phyloP scores from a whole-genome alignment of 495 filamentous ascomycete species.

The Aspergillus affinis region DNA sequence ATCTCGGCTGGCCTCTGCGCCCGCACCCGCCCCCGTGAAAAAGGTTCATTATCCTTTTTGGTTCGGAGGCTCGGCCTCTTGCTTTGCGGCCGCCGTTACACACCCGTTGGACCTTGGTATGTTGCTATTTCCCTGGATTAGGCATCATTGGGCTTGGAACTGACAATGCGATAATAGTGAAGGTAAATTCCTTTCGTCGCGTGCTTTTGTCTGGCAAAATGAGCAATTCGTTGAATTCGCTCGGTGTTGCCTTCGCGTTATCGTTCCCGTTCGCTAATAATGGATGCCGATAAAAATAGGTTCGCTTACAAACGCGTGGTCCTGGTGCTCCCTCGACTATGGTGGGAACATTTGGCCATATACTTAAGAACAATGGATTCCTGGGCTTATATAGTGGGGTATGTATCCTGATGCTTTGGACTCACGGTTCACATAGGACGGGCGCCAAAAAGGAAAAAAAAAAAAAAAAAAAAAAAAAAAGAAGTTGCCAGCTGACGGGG shows the following conservation, averaged over 20 bases:
- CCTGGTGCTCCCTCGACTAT: slow-evolving; percentile 67
- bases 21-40: slow-evolving; percentile 31
- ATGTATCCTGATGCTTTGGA: slow-evolving; percentile 27
- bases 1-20: slow-evolving; percentile 23
- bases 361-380: slow-evolving; percentile 66
- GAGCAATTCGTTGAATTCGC: slow-evolving; percentile 5
- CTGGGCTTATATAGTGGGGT: slow-evolving; percentile 78
- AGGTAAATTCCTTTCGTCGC: slow-evolving; percentile 37
- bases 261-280: slow-evolving; percentile 4
- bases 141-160: no score
- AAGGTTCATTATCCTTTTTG: slow-evolving; percentile 78
- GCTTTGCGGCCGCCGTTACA: slow-evolving; percentile 84
- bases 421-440: no score
- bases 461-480: background rate
- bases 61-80: slow-evolving; percentile 92
- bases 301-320: slow-evolving; percentile 82
- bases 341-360: slow-evolving; percentile 77
- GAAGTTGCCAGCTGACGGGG: slow-evolving; percentile 8
- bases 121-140: slow-evolving; percentile 20
- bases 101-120: slow-evolving; percentile 78
- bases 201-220: background rate
- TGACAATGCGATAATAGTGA: slow-evolving; percentile 39
- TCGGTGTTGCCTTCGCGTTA: background rate
- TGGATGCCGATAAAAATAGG: slow-evolving; percentile 46
- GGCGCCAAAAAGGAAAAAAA: background rate